Evolutionary conservation across 495 filamentous ascomycete species (phyloP), one percentile per base, ranked within the genome.

Genomic region (Aspergillus mulundensis): DNA sequence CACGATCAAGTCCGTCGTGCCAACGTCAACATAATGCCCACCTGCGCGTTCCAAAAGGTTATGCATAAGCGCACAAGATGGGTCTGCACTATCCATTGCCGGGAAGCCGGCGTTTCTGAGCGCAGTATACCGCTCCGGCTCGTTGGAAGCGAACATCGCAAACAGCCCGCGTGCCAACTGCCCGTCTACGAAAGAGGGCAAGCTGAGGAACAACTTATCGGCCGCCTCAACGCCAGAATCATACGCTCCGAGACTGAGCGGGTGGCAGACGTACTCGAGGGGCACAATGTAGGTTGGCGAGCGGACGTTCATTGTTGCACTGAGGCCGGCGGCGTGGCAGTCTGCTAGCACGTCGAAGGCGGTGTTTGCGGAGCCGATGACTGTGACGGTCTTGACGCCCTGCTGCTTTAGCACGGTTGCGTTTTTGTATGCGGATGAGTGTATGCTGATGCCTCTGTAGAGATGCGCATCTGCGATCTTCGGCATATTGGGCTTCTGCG

Each of bases 301-400:
- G 15, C 42, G 59, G 47, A 73, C 73, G 7, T 74, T 60, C 69
- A 80, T 76, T 7, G 76, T 77, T 2, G 66, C 60, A 12, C 63
- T 30, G 15, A 76, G 61, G 7, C 68, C 66, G 1, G 75, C 64
- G 15, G 60, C 57, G 30, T 74, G 51, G 62, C 75, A 75, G 50
- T 79, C 74, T 43, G 73, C 70, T 0, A 74, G 67, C 1, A 79
- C 60, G 58, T 80, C 77, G 53, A 79, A 77, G 0, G 64, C 74
- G 16, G 75, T 78, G 53, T 80, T 80, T 14, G 70, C 76, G 7
- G 72, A 73, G 15, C 76, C 76, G 18, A 79, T 60, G 0, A 80
- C 60, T 5, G 77, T 39, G 14, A 69, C 75, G 7, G 71, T 60
- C 60, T 40, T 53, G 66, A 58, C 70, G 3, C 32, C 32, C 12